Evolutionary conservation across 176 grass and related monocot genomes (phyloP).

Genomic region (Areca catechu): DNA sequence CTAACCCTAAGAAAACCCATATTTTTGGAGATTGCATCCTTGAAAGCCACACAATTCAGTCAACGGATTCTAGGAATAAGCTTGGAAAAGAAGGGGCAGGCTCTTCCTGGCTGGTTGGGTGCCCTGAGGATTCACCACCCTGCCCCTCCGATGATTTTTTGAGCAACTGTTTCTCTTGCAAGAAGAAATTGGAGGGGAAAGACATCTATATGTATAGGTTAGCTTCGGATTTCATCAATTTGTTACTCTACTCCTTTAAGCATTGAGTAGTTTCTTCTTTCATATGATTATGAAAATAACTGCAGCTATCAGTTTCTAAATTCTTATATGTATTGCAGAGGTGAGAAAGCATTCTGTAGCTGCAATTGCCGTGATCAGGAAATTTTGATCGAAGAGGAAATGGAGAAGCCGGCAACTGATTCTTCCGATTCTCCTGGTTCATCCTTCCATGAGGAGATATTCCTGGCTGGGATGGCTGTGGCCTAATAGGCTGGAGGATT

Average conservation of each 20-base stretch:
- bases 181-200: slow-evolving; percentile 62
- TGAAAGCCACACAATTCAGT: slow-evolving; percentile 40
- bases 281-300: no score
- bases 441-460: slow-evolving; percentile 9
- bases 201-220: slow-evolving; percentile 96
- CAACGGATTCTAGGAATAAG: slow-evolving; percentile 18
- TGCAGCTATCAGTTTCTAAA: no score
- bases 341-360: slow-evolving; percentile 87
- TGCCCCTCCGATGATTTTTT: slow-evolving; percentile 36
- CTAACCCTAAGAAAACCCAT: slow-evolving; percentile 87
- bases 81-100: slow-evolving; percentile 3
- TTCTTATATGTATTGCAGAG: slow-evolving; percentile 29
- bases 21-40: slow-evolving; percentile 91
- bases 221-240: not conserved
- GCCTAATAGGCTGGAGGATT: not conserved
- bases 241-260: no score
- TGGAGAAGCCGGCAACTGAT: slow-evolving; percentile 13
- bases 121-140: slow-evolving; percentile 6
- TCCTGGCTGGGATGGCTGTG: not conserved
- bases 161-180: slow-evolving; percentile 71
- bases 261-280: no score
- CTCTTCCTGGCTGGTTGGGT: slow-evolving; percentile 23
- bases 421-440: not conserved
- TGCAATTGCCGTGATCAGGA: slow-evolving; percentile 52
- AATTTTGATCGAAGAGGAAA: slow-evolving; percentile 62